phyloP scores from a whole-genome alignment of 495 filamentous ascomycete species.

The Podospora pseudocomata region DNA sequence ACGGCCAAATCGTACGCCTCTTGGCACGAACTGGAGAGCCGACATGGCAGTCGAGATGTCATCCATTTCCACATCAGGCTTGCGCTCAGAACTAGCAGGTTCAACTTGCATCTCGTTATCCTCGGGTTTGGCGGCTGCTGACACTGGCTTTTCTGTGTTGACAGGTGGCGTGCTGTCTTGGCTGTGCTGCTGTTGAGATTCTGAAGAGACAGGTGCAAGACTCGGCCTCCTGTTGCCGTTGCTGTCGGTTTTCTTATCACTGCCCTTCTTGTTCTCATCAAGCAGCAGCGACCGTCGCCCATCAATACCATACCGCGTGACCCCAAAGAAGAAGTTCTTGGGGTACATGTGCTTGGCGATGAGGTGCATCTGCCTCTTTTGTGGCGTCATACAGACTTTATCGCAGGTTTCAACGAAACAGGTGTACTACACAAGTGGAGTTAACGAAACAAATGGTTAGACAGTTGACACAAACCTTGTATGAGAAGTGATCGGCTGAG shows the following conservation, averaged over 20 bases:
- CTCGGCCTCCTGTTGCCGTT: constrained; percentile 37
- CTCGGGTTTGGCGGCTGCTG: not conserved
- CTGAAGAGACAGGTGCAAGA: constrained; percentile 22
- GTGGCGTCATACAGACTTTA: constrained; percentile 73
- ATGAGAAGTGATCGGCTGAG: not conserved
- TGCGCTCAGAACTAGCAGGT: constrained; percentile 14
- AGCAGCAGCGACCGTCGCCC: constrained; percentile 71
- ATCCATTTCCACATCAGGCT: constrained; percentile 61
- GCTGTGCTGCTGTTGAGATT: constrained; percentile 12
- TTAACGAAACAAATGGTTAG: constrained; percentile 7
- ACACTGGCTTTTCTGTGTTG: not conserved
- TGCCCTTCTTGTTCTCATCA: constrained; percentile 40
- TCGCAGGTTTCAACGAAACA: constrained; percentile 92
- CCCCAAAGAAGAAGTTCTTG: constrained; percentile 82
- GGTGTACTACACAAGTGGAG: constrained; percentile 57
- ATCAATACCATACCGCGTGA: constrained; percentile 87
- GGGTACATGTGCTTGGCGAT: constrained; percentile 96
- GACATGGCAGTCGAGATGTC: constrained; percentile 78
- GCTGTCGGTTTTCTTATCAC: not conserved
- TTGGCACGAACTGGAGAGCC: constrained; percentile 74
- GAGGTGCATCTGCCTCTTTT: constrained; percentile 80
- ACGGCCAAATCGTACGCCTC: constrained; percentile 68
- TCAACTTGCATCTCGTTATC: not conserved
- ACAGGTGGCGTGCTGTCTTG: not conserved
- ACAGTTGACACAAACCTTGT: not conserved